Conservation (phyloP, 2,329 filamentous ascomycete species). For the Phialocephala sp. region DNA sequence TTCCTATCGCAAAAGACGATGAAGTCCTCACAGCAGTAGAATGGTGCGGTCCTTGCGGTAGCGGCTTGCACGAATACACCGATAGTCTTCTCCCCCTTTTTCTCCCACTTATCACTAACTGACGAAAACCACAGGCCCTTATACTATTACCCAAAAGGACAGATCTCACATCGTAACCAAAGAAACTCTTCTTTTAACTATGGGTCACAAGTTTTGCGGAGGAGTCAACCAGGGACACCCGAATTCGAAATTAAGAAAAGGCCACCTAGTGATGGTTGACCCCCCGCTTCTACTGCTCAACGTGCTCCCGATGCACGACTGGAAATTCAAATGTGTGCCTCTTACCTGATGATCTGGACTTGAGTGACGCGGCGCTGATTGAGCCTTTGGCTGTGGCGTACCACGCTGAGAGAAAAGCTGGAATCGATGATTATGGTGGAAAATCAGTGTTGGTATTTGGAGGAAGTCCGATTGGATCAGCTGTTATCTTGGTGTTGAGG, state of each 20-base stretch:
- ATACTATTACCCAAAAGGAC: not conserved
- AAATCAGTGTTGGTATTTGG: slow-evolving; percentile 15
- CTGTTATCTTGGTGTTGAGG: slow-evolving; percentile 10
- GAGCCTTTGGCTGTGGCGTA: slow-evolving; percentile 14
- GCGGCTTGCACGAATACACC: not conserved
- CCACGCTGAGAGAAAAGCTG: not conserved
- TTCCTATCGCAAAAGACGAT: not conserved
- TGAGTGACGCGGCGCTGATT: slow-evolving; percentile 9
- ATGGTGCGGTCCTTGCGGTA: not conserved
- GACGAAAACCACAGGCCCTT: not conserved
- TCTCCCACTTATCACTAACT: not conserved
- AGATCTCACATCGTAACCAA: not conserved
- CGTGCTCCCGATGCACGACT: not conserved
- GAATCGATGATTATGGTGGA: not conserved
- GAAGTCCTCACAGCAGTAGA: not conserved
- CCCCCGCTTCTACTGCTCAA: slow-evolving; percentile 1
- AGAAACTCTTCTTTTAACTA: not conserved
- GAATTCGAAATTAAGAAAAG: not conserved
- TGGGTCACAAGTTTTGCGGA: slow-evolving; percentile 3
- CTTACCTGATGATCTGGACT: not conserved
- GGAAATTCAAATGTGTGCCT: not conserved
- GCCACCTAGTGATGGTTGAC: not conserved
- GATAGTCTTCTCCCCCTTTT: not conserved
- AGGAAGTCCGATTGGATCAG: slow-evolving; percentile 18
- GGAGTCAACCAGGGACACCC: not conserved